Conservation (phyloP, 495 filamentous ascomycete genomes). For the Melanomma pulvis-pyrius region DNA sequence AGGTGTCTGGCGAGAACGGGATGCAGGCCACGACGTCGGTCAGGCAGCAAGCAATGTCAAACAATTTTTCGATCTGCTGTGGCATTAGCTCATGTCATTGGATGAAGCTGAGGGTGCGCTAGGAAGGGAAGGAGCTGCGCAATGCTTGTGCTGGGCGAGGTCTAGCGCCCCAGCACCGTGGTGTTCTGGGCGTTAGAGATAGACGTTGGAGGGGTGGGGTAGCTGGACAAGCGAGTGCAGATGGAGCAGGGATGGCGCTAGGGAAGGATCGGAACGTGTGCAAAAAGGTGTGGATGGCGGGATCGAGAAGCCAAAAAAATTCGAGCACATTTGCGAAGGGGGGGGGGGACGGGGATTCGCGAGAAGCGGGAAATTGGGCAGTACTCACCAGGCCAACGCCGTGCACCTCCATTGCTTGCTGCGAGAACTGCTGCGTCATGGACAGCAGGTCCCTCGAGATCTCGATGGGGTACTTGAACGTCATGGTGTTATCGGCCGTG, state of each 20-base stretch:
- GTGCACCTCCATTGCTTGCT: conserved; percentile 71
- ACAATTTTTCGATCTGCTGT: conserved; percentile 70
- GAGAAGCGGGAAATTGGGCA: neutral
- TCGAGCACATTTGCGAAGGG: neutral
- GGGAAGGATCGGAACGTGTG: conserved; percentile 2
- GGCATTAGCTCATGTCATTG: conserved; percentile 28
- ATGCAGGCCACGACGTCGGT: conserved; percentile 73
- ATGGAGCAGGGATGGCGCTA: conserved; percentile 12
- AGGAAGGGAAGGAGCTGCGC: neutral
- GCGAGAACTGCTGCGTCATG: conserved; percentile 65
- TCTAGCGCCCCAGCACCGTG: neutral
- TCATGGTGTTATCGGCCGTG: conserved; percentile 60
- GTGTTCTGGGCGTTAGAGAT: conserved; percentile 7
- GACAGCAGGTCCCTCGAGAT: conserved; percentile 68
- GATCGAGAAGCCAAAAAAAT: neutral
- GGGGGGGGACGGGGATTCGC: too few species aligned
- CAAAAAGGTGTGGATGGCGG: neutral
- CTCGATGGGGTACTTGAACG: conserved; percentile 70
- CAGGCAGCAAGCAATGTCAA: conserved; percentile 72
- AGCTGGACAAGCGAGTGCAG: neutral
- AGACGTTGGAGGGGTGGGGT: conserved; percentile 13
- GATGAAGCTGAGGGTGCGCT: neutral
- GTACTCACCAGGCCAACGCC: conserved; percentile 67
- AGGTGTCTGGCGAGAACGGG: conserved; percentile 56
- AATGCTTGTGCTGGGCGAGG: neutral